These are phyloP conservation scores for Ajuga reptans DNA, from an alignment of 305 asterid species.

Conservation along the genomic window DNA sequence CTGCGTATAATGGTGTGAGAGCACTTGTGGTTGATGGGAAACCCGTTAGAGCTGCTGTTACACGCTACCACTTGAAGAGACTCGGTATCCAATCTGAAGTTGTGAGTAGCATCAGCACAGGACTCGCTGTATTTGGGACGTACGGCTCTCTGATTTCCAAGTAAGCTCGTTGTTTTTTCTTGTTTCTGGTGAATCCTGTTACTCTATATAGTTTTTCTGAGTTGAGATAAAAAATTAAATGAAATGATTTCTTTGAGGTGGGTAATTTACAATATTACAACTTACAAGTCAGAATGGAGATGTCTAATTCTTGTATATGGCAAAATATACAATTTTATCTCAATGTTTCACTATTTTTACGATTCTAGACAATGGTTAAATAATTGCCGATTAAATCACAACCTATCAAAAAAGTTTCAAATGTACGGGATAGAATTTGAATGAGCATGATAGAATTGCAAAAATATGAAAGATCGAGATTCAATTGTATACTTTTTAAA, in stretches of 20 bases:
- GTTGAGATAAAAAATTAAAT: too few species aligned
- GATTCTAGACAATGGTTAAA: too few species aligned
- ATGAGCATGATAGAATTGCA: too few species aligned
- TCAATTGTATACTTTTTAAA: too few species aligned
- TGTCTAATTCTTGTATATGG: too few species aligned
- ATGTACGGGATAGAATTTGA: too few species aligned
- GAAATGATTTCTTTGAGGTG: background rate
- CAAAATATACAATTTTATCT: too few species aligned
- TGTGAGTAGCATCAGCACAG: slow-evolving; percentile 42
- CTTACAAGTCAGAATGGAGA: too few species aligned
- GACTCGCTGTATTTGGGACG: slow-evolving; percentile 36
- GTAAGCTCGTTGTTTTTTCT: slow-evolving; percentile 33
- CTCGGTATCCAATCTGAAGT: slow-evolving; percentile 62
- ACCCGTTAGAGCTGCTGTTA: slow-evolving; percentile 78
- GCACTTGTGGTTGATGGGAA: slow-evolving; percentile 66
- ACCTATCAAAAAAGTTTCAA: too few species aligned
- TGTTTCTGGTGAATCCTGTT: background rate
- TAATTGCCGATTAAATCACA: too few species aligned
- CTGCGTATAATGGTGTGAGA: slow-evolving; percentile 52
- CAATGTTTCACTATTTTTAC: too few species aligned
- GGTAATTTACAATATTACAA: background rate
- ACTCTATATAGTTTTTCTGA: background rate
- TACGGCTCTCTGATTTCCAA: slow-evolving; percentile 34
- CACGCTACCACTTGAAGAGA: slow-evolving; percentile 71
- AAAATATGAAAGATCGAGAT: too few species aligned